phyloP scores from a whole-genome alignment of 164 flowering plant genomes.

The Paratinospora sagittata region DNA sequence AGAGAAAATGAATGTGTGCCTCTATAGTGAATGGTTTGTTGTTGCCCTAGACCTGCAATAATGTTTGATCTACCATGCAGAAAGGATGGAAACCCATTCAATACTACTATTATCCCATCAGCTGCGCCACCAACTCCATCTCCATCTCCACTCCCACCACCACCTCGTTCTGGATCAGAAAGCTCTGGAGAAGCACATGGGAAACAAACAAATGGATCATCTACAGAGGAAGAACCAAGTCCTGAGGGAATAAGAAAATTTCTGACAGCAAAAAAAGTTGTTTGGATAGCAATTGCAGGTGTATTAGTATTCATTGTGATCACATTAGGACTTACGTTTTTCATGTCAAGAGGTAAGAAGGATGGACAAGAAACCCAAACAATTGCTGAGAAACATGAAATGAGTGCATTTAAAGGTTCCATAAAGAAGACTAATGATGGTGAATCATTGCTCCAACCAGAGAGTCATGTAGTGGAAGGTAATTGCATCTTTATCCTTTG shows the following conservation, averaged over 20 bases:
- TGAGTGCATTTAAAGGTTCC: constrained; percentile 17
- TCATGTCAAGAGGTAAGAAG: constrained; percentile 30
- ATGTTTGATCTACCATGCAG: constrained; percentile 41
- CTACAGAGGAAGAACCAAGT: constrained; percentile 19
- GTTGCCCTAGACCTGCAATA: neutral
- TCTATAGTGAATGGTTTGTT: neutral
- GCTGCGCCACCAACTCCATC: constrained; percentile 43
- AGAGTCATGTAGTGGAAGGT: constrained; percentile 34
- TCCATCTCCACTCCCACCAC: constrained; percentile 36
- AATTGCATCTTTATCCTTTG: neutral
- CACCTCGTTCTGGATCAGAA: constrained; percentile 26
- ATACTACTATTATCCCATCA: constrained; percentile 41
- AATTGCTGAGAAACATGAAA: constrained; percentile 21
- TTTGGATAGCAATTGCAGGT: constrained; percentile 37
- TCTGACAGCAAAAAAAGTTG: constrained; percentile 27
- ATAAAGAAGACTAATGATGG: constrained; percentile 21
- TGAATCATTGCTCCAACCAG: constrained; percentile 22
- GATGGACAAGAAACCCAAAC: constrained; percentile 18
- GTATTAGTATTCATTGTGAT: constrained; percentile 22
- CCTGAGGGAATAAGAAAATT: constrained; percentile 15
- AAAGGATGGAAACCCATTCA: constrained; percentile 77
- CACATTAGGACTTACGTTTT: constrained; percentile 32
- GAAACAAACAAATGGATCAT: constrained; percentile 29
- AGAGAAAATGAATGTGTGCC: neutral
- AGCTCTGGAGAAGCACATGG: constrained; percentile 27